Evolutionary conservation across 1,139 yeast species (phyloP), one percentile per base, ranked within the genome.

Genomic region (Scheffersomyces quercinus): DNA sequence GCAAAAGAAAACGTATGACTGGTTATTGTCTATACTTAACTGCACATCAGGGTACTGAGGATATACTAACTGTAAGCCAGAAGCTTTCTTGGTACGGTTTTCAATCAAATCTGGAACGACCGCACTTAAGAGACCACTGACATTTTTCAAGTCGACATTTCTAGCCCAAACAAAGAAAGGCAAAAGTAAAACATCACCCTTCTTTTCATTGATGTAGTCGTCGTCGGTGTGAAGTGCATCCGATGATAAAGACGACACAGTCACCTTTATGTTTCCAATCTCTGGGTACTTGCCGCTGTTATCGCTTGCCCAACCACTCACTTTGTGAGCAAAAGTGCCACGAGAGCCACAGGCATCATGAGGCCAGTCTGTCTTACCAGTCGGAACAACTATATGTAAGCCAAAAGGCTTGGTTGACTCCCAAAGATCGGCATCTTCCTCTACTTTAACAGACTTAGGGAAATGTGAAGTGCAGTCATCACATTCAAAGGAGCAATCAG

Each of bases 331-430:
- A 30, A 89, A 72, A 0, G 84, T 73, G 2, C 77, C 74, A 24
- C 64, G 47, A 3, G 68, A 77, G 38, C 79, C 85, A 8, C 77
- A 67, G 10, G 96, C 89, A 58, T 86, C 86, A 49, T 82, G 95
- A 5, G 67, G 70, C 98, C 99, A 93, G 64, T 93, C 96, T 1
- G 79, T 62, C 53, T 83, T 82, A 11, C 95, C 95, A 0, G 97
- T 89, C 2, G 96, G 84, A 0, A 91, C 83, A 14, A 90, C 65
- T 29, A 89, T 68, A 53, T 91, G 97, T 16, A 85, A 58, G 5
- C 82, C 85, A 45, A 81, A 82, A 2, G 86, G 82, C 51, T 77
- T 77, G 1, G 95, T 82, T 3, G 90, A 73, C 44, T 86, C 82
- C 81, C 87, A 89, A 31, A 93, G 70, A 5, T 82, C 75, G 5